Percentiles rank a stretch among this genome's conserved stretches.
phyloP scores from a whole-genome alignment of 169 alveolate genomes.

The Cryptosporidium tyzzeri region DNA sequence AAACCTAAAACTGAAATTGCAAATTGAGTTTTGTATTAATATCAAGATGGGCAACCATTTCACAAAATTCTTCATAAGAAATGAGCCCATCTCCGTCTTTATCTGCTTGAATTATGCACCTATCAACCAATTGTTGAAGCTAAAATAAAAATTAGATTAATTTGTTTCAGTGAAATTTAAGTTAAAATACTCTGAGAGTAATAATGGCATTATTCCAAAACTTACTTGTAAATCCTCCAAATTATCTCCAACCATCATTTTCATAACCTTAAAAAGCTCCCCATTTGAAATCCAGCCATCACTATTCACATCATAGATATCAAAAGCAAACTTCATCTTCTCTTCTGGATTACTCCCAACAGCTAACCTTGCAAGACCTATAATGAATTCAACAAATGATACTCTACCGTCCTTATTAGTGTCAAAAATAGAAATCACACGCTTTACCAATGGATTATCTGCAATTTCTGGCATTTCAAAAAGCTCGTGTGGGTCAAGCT shows the following conservation, averaged over 20 bases:
- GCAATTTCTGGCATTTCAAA: conserved; percentile 95
- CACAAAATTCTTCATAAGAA: conserved; percentile 94
- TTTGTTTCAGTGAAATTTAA: neutral
- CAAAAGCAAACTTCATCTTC: conserved; percentile 94
- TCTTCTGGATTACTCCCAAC: conserved; percentile 92
- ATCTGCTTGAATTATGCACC: conserved; percentile 97
- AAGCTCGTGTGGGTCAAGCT: conserved; percentile 94
- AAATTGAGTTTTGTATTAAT: conserved; percentile 85
- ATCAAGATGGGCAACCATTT: conserved; percentile 87
- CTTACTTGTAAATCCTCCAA: conserved; percentile 92
- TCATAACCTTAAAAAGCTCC: conserved; percentile 95
- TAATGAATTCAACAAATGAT: conserved; percentile 95
- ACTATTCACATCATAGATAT: conserved; percentile 94
- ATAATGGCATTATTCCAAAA: neutral
- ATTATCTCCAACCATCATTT: conserved; percentile 98
- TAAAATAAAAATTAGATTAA: conserved; percentile 64
- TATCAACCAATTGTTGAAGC: conserved; percentile 96
- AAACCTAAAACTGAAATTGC: conserved; percentile 72
- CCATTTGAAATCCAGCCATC: conserved; percentile 98
- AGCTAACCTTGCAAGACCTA: conserved; percentile 91
- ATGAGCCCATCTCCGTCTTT: conserved; percentile 97
- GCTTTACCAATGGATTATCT: conserved; percentile 94
- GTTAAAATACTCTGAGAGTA: neutral
- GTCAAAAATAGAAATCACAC: conserved; percentile 95
- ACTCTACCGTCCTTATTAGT: conserved; percentile 95